Evolutionary conservation across 148 eudicot species (phyloP), one percentile per base, ranked within the genome.

Genomic region (Salicornia ramosissima): DNA sequence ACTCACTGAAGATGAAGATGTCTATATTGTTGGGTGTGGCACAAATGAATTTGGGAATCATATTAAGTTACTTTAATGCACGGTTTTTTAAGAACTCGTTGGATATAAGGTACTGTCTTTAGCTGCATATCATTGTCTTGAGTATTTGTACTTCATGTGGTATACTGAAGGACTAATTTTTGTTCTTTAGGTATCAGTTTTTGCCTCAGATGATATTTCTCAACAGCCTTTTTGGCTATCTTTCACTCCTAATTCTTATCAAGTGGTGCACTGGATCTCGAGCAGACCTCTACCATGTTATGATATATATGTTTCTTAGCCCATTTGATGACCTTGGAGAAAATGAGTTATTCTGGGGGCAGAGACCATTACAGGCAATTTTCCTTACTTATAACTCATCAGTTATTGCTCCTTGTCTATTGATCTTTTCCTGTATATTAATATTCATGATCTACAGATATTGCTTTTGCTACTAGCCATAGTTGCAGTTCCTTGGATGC

Each of bases 401-500:
- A 15, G 42, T 49, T 59, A 10, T 13, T 49, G 8, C 39, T 13
- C 50, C 25, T 68, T 36, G 21, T 59, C 13, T 50, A 5, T 26
- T 50, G 5, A 12, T 59, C 52, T 34, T 36, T 34, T 6, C 33
- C 31, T 25, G 26, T 51, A 22, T 70, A 42, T 18, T 62, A 65
- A 68, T 49, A 29, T 42, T 62, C 64, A 24, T 52, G 29, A 72
- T 61, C 72, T 80, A 76, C 93, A 95, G 99, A 80, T 91, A 65
- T 69, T 87, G 73, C 83, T 95, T 86, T 82, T 95, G 83, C 74
- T 89, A 59, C 74, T 79, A 62, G 99, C 99, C 65, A n/a, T 95
- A 62, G 57, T 95, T 77, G 99, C 99, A 15, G 99, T 95, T 77
- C 99, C 99, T 74, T 95, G 99, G 99, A 95, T 95, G 99, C 97